A percentile compares a stretch with the other conserved stretches of the same genome.
phyloP scores from a whole-genome alignment of 2,329 filamentous ascomycete genomes.

The Remersonia thermophila region DNA sequence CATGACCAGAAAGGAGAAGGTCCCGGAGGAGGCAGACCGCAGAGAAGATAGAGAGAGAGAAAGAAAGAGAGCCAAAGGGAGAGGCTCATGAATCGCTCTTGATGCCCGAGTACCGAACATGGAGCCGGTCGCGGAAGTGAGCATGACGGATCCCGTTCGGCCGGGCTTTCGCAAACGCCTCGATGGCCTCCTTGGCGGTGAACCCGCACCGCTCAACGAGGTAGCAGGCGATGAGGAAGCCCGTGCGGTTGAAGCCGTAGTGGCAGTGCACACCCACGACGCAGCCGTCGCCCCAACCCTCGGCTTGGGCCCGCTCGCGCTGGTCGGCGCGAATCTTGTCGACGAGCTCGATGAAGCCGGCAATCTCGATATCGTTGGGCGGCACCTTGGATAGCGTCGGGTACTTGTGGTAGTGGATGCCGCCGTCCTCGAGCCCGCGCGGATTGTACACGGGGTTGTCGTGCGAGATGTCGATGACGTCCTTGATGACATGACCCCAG shows the following conservation, averaged over 20 bases:
- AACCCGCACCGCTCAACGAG: constrained; percentile 71
- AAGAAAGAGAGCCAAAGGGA: not conserved
- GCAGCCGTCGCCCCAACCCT: constrained; percentile 29
- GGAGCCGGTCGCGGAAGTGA: constrained; percentile 77
- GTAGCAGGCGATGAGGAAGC: constrained; percentile 82
- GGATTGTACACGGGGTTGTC: constrained; percentile 86
- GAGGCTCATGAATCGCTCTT: constrained; percentile 4
- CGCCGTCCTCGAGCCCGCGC: constrained; percentile 49
- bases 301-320: constrained; percentile 29
- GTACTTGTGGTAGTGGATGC: constrained; percentile 70
- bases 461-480: constrained; percentile 83
- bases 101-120: constrained; percentile 54
- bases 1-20: too few relatives aligned
- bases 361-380: constrained; percentile 45
- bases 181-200: constrained; percentile 62
- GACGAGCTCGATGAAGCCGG: constrained; percentile 42
- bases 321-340: constrained; percentile 48
- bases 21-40: not conserved
- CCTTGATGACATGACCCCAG: constrained; percentile 56
- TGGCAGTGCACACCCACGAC: constrained; percentile 84
- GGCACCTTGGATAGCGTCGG: constrained; percentile 88
- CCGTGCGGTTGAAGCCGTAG: constrained; percentile 90
- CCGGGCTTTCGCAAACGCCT: constrained; percentile 59
- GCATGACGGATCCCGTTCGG: constrained; percentile 79
- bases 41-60: not conserved